Conservation (phyloP, 768 basidiomycete genomes). For the Lactarius hengduanensis region DNA sequence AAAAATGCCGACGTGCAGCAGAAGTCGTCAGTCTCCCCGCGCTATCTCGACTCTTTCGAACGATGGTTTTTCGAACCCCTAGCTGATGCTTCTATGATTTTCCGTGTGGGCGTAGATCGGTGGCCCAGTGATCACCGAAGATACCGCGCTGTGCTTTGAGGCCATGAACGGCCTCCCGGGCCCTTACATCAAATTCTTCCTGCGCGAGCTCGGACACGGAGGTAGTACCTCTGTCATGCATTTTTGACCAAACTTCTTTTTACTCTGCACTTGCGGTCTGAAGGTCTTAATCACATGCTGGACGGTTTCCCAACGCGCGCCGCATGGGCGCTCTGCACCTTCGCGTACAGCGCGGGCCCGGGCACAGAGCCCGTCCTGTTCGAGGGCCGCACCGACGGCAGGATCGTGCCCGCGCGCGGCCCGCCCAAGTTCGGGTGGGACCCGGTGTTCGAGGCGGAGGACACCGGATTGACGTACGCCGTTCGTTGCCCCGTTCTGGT, state of each 20-base stretch:
- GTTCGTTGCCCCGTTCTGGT: slow-evolving; percentile 25
- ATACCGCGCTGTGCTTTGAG: slow-evolving; percentile 90
- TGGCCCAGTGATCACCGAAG: slow-evolving; percentile 75
- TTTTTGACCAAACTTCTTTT: no score
- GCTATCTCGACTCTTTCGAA: background rate
- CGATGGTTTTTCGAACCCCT: background rate
- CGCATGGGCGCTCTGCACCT: slow-evolving; percentile 93
- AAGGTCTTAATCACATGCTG: slow-evolving; percentile 83
- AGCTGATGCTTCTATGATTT: background rate
- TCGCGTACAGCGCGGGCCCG: slow-evolving; percentile 90
- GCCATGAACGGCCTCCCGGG: slow-evolving; percentile 92
- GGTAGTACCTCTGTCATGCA: slow-evolving; percentile 44
- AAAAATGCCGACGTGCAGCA: slow-evolving; percentile 84
- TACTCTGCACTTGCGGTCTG: no score
- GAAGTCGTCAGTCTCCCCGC: slow-evolving; percentile 51
- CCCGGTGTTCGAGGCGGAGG: slow-evolving; percentile 76
- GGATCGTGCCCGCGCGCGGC: slow-evolving; percentile 85
- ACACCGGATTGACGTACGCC: slow-evolving; percentile 69
- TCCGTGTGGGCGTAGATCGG: slow-evolving; percentile 35
- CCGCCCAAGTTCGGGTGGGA: slow-evolving; percentile 88
- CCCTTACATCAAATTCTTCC: slow-evolving; percentile 95
- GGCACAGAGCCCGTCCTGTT: slow-evolving; percentile 74
- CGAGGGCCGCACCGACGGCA: slow-evolving; percentile 86
- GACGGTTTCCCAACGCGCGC: slow-evolving; percentile 69
- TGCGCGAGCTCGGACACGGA: slow-evolving; percentile 78